Percentiles rank a stretch among this genome's conserved stretches.
Conservation (phyloP, 805 yeast species). For the Ogataea nakhonphanomensis region DNA sequence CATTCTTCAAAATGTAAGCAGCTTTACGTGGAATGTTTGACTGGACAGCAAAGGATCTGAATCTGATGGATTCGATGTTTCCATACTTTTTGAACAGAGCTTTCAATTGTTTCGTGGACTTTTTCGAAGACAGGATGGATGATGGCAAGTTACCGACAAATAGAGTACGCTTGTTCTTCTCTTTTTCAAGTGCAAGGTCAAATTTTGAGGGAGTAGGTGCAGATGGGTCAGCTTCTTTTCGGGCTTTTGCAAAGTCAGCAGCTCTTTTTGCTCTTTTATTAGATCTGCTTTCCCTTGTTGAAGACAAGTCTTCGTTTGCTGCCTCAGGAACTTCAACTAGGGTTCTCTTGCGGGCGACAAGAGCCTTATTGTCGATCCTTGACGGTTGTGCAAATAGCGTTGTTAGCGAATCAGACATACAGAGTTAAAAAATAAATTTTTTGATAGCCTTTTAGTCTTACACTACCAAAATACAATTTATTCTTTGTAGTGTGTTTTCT, state of each 20-base stretch:
- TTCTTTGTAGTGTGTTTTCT: slow-evolving; percentile 4
- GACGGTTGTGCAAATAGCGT: slow-evolving; percentile 38
- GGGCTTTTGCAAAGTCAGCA: slow-evolving; percentile 7
- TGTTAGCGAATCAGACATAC: slow-evolving; percentile 9
- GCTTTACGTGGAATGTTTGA: slow-evolving; percentile 89
- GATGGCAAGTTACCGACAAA: slow-evolving; percentile 85
- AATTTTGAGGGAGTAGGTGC: slow-evolving; percentile 40
- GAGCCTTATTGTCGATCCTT: slow-evolving; percentile 41
- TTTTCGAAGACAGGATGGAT: slow-evolving; percentile 60
- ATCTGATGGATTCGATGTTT: slow-evolving; percentile 71
- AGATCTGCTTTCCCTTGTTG: slow-evolving; percentile 23
- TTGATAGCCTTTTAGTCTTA: slow-evolving; percentile 8
- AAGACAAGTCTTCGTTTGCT: slow-evolving; percentile 19
- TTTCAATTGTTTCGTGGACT: slow-evolving; percentile 60
- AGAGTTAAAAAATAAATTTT: slow-evolving; percentile 3
- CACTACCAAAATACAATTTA: slow-evolving; percentile 6
- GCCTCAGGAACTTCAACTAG: slow-evolving; percentile 18
- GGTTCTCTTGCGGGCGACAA: slow-evolving; percentile 29
- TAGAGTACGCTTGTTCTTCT: slow-evolving; percentile 78
- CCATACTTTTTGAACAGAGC: slow-evolving; percentile 53
- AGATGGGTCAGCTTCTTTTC: slow-evolving; percentile 2
- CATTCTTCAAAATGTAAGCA: slow-evolving; percentile 76
- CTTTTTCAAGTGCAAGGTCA: slow-evolving; percentile 61
- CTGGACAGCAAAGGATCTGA: slow-evolving; percentile 86
- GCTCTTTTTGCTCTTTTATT: slow-evolving; percentile 20